These are phyloP conservation scores for Pseudogymnoascus sp. DNA, from an alignment of 2,329 filamentous ascomycete genomes.

Conservation along the genomic window DNA sequence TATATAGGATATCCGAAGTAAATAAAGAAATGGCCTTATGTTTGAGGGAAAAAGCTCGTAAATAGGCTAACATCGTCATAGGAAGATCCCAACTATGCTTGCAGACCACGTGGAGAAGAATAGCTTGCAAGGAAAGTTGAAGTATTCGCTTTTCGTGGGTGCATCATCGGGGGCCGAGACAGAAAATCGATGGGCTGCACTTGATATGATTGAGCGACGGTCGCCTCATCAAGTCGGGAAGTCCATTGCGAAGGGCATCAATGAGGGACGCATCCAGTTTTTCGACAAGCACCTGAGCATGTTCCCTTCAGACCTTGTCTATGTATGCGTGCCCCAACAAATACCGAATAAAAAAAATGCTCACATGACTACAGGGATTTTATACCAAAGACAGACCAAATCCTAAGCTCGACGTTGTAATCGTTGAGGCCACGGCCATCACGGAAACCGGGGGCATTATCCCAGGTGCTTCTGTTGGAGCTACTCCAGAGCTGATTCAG, in stretches of 20 bases:
- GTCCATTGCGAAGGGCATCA: constrained; percentile 83
- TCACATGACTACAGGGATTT: constrained; percentile 47
- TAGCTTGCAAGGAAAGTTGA: constrained; percentile 71
- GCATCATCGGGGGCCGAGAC: constrained; percentile 82
- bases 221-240: constrained; percentile 86
- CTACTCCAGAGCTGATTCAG: constrained; percentile 77
- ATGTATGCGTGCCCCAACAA: constrained; percentile 30
- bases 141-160: constrained; percentile 81
- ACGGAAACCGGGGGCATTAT: constrained; percentile 85
- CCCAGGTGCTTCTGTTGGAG: constrained; percentile 77
- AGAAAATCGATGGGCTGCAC: constrained; percentile 80
- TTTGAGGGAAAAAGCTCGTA: constrained; percentile 15
- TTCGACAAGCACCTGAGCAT: constrained; percentile 92
- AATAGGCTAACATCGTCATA: constrained; percentile 29
- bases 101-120: constrained; percentile 88
- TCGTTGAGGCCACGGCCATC: constrained; percentile 81
- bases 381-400: constrained; percentile 77
- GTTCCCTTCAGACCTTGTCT: constrained; percentile 82
- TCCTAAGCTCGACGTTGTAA: constrained; percentile 66
- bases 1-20: neutral
- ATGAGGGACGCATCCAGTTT: constrained; percentile 80
- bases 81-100: constrained; percentile 74
- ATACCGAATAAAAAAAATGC: neutral
- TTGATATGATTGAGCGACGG: constrained; percentile 85
- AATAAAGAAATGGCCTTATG: neutral